Evolutionary conservation across 2,329 filamentous ascomycete species (phyloP), one percentile per base, ranked within the genome.

Genomic region (Colletotrichum ledebouriae): DNA sequence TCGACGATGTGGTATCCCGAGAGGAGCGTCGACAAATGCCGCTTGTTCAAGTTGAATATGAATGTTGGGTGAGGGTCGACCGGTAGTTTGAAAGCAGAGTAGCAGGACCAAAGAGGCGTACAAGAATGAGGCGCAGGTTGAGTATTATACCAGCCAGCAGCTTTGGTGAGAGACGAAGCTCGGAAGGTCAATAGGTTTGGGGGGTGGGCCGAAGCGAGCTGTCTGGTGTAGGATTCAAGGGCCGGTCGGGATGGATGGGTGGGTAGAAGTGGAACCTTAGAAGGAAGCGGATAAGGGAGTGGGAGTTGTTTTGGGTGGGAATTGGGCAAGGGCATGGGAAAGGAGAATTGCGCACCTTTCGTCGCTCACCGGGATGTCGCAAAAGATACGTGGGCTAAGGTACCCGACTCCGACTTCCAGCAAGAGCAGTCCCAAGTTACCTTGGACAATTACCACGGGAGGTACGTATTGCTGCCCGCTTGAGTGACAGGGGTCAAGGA

Each of bases 331-430:
- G 66, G 62, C 20, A 65, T 68, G 65, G 65, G 65, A 69, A 69
- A 69, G 58, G 55, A 65, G 66, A 66, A 69, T 69, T 69, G 61
- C 66, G 66, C 61, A 69, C 66, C 65, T 68, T 68, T 60, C 29
- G 34, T 59, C 33, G 61, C 56, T 66, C 55, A 34, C 63, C 55
- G 42, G 66, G 61, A 69, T 56, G 66, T 49, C 41, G 47, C 56
- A 34, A 69, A 56, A 59, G 55, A 50, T 65, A 68, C 65, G 55
- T 66, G 61, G 62, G 61, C 61, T 56, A 46, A 69, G 55, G 66
- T 60, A 69, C 61, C 56, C 47, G 61, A 44, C 55, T 29, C 29
- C 29, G 29, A 29, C 29, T 29, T 29, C 9, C 34, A 13, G 34
- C 34, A 39, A 39, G 34, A 50, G 59, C 42, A 63, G 34, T 58